phyloP scores from a whole-genome alignment of 306 rosid species.

The Prunus davidiana region DNA sequence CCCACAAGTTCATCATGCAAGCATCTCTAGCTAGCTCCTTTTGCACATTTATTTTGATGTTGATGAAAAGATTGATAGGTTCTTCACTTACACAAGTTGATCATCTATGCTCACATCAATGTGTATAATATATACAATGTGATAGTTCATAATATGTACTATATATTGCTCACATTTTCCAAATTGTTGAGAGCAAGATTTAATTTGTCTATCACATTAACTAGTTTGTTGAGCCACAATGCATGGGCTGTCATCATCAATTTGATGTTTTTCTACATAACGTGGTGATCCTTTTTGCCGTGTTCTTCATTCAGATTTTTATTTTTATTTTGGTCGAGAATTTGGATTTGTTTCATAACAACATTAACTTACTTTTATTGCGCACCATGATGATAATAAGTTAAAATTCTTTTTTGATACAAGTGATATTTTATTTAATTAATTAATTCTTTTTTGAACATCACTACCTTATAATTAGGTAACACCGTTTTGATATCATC shows the following conservation, averaged over 20 bases:
- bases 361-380: too few species aligned
- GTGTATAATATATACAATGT: neutral
- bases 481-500: too few species aligned
- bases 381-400: too few species aligned
- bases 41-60: neutral
- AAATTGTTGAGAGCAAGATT: neutral
- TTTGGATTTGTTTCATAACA: too few species aligned
- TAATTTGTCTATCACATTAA: conserved; percentile 20
- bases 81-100: neutral
- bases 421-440: too few species aligned
- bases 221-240: conserved; percentile 13
- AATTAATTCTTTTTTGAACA: neutral
- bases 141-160: conserved; percentile 1
- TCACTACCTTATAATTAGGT: neutral
- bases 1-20: conserved; percentile 18
- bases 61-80: neutral
- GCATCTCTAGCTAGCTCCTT: neutral
- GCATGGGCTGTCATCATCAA: conserved; percentile 12
- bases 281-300: too few species aligned
- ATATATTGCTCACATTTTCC: conserved; percentile 11
- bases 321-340: too few species aligned
- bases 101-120: conserved; percentile 16
- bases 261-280: neutral
- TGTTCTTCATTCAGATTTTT: too few species aligned
- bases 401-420: too few species aligned